Conservation (phyloP, 345 rosid species). For the Populus pruinosa region DNA sequence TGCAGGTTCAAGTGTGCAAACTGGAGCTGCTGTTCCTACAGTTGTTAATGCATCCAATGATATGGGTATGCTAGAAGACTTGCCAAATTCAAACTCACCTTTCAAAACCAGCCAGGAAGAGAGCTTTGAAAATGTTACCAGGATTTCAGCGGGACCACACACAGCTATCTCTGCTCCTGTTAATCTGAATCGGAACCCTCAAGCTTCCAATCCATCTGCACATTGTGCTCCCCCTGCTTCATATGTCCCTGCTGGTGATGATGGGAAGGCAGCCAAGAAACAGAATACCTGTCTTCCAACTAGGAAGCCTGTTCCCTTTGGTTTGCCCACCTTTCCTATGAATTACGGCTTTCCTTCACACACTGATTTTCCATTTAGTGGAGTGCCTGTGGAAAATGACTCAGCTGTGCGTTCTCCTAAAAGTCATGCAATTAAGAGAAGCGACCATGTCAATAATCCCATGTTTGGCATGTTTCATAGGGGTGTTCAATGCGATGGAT, state of each 20-base stretch:
- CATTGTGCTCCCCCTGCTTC: not conserved
- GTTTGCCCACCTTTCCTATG: not conserved
- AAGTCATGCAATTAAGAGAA: conserved; percentile 26
- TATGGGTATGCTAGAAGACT: conserved; percentile 4
- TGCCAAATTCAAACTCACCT: conserved; percentile 16
- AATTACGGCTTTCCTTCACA: not conserved
- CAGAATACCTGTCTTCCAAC: conserved; percentile 4
- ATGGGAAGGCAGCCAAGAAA: conserved; percentile 22
- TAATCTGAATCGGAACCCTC: conserved; percentile 39
- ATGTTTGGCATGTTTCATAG: conserved; percentile 57
- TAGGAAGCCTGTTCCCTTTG: conserved; percentile 17
- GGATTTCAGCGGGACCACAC: conserved; percentile 9
- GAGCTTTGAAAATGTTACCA: conserved; percentile 8
- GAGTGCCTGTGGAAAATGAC: conserved; percentile 28
- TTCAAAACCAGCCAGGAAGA: conserved; percentile 13
- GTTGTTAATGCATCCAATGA: conserved; percentile 20
- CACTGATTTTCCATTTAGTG: conserved; percentile 60
- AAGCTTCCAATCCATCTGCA: conserved; percentile 11
- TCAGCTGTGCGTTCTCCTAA: conserved; percentile 8
- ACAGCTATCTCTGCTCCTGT: conserved; percentile 18
- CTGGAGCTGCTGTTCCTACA: conserved; percentile 22
- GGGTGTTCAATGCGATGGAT: conserved; percentile 85
- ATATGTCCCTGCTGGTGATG: conserved; percentile 9
- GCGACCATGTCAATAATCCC: conserved; percentile 24
- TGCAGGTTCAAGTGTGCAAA: conserved; percentile 10